Base-by-base conservation (phyloP, 2,329 filamentous ascomycete species). In the Moelleriella libera region DNA sequence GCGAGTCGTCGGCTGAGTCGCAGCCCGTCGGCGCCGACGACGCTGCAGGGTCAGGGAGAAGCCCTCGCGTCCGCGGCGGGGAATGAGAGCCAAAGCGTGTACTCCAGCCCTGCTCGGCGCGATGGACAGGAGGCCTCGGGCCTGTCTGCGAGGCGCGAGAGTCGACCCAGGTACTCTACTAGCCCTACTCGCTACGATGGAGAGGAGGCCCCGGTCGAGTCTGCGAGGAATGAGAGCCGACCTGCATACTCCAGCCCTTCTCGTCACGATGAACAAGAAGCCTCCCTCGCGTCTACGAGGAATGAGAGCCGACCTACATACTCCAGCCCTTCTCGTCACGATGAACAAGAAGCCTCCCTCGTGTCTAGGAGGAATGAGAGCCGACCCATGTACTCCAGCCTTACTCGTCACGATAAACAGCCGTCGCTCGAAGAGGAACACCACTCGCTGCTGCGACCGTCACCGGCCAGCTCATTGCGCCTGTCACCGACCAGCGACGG, bases 401-500 rank as follows among this genome's bases (percentile, higher is more conserved):
- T 62, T 2, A 53, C 64, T 44, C 55, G 57, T 37, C 54, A 54
- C n/a, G 61, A 56, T 30, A 52, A 53, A 37, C 50, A 52, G 30
- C 51, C 50, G n/a, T 43, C 46, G 6, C 46, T 47, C 29, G 42
- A 48, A 32, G 28, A 41, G 21, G 45, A 47, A 11, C 46, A 47
- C 12, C 45, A 39, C n/a, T 44, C 46, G 1, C 42, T 50, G n/a
- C 55, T 55, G 5, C 56, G 53, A 21, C 58, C 52, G 6, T 64
- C 63, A 5, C 51, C 53, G 2, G 53, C 58, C 4, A 65, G 61
- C 51, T 67, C 67, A 0, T 54, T 63, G 50, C 61, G 53, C 30
- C 59, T 54, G 42, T 59, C 54, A 37, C 60, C 53, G 28, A 55
- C 50, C 5, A 62, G 57, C 43, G 65, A 64, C 32, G 66, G 65